Evolutionary conservation across 768 basidiomycete species (phyloP).

Genomic region (Rhodocollybia butyracea): DNA sequence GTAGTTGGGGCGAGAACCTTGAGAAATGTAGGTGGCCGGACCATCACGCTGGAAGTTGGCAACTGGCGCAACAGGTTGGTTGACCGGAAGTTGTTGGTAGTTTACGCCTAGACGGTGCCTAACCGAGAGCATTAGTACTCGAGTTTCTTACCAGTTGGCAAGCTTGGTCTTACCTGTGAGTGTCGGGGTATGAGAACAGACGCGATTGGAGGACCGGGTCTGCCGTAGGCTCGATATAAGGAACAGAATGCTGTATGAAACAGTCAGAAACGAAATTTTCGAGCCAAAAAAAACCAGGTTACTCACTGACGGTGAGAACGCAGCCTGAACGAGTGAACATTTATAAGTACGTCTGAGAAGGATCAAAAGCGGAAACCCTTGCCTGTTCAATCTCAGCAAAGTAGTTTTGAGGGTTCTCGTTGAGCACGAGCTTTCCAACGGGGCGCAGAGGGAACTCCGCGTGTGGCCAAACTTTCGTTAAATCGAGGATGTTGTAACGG

Average conservation of each 20-base stretch:
- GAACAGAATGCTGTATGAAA: constrained; percentile 83
- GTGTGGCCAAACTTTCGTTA: constrained; percentile 93
- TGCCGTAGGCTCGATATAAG: constrained; percentile 85
- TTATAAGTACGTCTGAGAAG: background rate
- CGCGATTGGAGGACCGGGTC: constrained; percentile 95
- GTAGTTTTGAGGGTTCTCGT: constrained; percentile 81
- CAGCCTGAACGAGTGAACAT: constrained; percentile 39
- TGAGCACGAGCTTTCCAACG: constrained; percentile 80
- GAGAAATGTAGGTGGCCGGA: constrained; percentile 60
- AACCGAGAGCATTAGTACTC: background rate
- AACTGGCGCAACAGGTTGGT: constrained; percentile 68
- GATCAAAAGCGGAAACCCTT: constrained; percentile 28
- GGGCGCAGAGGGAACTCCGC: constrained; percentile 83
- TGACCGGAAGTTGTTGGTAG: constrained; percentile 87
- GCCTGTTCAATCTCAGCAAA: constrained; percentile 96
- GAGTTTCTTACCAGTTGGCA: background rate
- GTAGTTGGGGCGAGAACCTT: constrained; percentile 87
- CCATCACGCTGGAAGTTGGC: constrained; percentile 96
- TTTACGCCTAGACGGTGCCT: constrained; percentile 76
- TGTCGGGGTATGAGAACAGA: constrained; percentile 92
- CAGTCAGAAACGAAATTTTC: too few relatives aligned
- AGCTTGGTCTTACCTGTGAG: constrained; percentile 45
- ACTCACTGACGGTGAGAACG: constrained; percentile 88
- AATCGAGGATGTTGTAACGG: constrained; percentile 87
- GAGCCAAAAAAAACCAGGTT: too few relatives aligned